These are phyloP conservation scores for Haematococcus lacustris DNA, from an alignment of 139 green algal genomes.

Conservation along the genomic window DNA sequence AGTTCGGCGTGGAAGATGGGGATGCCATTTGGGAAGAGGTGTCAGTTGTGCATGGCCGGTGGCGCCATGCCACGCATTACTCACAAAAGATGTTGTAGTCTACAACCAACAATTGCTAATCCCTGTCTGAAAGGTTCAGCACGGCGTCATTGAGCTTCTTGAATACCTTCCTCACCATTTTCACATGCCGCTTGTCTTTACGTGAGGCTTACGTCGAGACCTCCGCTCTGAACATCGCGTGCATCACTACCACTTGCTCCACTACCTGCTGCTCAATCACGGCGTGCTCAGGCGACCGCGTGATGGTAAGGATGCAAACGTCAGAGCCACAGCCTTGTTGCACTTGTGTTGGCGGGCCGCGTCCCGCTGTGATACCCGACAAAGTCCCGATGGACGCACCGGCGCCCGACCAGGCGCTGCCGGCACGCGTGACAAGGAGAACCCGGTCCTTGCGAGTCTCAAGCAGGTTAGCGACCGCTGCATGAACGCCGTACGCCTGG, in stretches of 20 bases:
- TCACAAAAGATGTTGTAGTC: too few relatives aligned
- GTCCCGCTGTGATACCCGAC: background rate
- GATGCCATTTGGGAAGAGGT: too few relatives aligned
- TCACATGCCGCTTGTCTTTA: too few relatives aligned
- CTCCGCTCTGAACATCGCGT: conserved; percentile 28
- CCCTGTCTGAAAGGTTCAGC: too few relatives aligned
- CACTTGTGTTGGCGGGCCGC: background rate
- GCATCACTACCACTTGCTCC: conserved; percentile 25
- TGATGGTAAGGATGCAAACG: conserved; percentile 5
- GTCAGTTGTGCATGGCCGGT: too few relatives aligned
- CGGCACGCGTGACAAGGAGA: conserved; percentile 1
- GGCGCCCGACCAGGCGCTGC: background rate
- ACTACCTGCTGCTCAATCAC: conserved; percentile 43
- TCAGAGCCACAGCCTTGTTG: background rate
- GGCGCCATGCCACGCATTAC: too few relatives aligned
- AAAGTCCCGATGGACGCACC: background rate
- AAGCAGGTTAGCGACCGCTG: conserved; percentile 92
- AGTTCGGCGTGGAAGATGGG: too few relatives aligned
- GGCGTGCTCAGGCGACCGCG: conserved; percentile 14
- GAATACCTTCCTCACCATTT: too few relatives aligned
- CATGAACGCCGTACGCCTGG: conserved; percentile 71
- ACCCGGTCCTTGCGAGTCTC: conserved; percentile 69
- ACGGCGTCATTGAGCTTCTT: too few relatives aligned
- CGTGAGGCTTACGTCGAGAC: too few relatives aligned
- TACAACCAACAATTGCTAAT: too few relatives aligned